Conservation (phyloP, 108 stramenopile species). For the Parietichytrium sp. region DNA sequence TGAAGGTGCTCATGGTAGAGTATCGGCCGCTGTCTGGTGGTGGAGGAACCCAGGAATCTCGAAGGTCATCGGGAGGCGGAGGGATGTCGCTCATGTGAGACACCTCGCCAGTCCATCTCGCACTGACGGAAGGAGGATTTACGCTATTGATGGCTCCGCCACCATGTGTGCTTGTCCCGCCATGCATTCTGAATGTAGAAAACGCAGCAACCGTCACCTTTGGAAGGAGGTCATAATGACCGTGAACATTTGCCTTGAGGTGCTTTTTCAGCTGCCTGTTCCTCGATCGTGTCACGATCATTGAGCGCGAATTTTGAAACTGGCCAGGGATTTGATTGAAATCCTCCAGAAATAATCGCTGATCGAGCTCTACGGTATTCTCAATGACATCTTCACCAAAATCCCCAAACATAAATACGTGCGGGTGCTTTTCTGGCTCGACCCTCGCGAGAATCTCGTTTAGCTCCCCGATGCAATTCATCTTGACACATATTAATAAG, state of each 20-base stretch:
- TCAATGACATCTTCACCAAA: conserved; percentile 11
- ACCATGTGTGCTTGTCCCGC: not conserved
- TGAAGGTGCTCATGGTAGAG: too few species aligned
- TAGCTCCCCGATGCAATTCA: not conserved
- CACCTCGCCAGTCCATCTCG: too few species aligned
- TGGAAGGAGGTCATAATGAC: not conserved
- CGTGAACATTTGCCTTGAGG: not conserved
- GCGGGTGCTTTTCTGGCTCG: not conserved
- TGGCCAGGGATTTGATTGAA: not conserved
- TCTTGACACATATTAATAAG: not conserved
- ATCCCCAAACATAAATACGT: conserved; percentile 17
- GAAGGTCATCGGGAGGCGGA: too few species aligned
- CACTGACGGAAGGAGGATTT: too few species aligned
- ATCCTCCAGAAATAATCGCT: not conserved
- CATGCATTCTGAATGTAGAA: not conserved
- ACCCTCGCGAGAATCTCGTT: not conserved
- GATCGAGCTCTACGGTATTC: not conserved
- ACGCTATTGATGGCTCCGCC: too few species aligned
- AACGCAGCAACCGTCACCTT: not conserved
- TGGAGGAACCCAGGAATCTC: too few species aligned
- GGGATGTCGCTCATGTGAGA: too few species aligned
- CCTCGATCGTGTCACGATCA: conserved; percentile 5
- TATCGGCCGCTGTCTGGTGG: too few species aligned
- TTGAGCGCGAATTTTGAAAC: not conserved
- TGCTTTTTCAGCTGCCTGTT: not conserved